These are phyloP conservation scores for Salix dunnii DNA, from an alignment of 345 rosid species.

Conservation along the genomic window DNA sequence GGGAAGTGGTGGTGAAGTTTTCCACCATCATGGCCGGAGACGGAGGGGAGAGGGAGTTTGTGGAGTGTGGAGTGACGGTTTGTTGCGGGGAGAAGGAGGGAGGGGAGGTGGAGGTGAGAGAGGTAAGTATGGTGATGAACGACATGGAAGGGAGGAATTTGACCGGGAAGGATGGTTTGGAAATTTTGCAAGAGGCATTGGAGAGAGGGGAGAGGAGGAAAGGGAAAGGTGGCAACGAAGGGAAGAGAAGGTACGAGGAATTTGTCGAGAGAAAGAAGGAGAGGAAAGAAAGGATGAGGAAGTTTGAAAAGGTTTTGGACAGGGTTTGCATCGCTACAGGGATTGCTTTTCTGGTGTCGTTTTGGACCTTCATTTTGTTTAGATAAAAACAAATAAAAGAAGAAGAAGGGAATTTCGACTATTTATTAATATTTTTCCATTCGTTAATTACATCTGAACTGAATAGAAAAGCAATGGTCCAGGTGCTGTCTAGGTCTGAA, in stretches of 20 bases:
- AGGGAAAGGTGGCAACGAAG: conserved; percentile 15
- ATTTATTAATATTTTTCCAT: not conserved
- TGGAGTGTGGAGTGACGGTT: conserved; percentile 41
- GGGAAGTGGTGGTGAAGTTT: conserved; percentile 51
- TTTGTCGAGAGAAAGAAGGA: conserved; percentile 42
- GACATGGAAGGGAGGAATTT: conserved; percentile 71
- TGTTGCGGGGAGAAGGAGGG: conserved; percentile 52
- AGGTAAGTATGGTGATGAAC: conserved; percentile 61
- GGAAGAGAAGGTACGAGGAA: conserved; percentile 38
- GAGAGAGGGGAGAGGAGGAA: conserved; percentile 38
- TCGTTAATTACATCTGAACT: not conserved
- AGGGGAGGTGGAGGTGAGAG: conserved; percentile 63
- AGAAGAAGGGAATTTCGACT: not conserved
- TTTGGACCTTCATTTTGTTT: conserved; percentile 53
- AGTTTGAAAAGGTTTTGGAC: conserved; percentile 31
- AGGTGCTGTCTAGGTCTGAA: too few relatives aligned
- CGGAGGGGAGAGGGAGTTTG: conserved; percentile 29
- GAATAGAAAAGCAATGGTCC: not conserved
- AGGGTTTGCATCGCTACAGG: conserved; percentile 30
- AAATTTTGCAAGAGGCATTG: conserved; percentile 44
- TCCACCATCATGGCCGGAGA: conserved; percentile 37
- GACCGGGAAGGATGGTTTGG: conserved; percentile 70
- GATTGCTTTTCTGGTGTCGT: conserved; percentile 38
- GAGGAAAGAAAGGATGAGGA: conserved; percentile 31
- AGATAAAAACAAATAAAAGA: conserved; percentile 12